Evolutionary conservation across 257 asterid species (phyloP), one percentile per base, ranked within the genome.

Genomic region (Nicotiana otophora): DNA sequence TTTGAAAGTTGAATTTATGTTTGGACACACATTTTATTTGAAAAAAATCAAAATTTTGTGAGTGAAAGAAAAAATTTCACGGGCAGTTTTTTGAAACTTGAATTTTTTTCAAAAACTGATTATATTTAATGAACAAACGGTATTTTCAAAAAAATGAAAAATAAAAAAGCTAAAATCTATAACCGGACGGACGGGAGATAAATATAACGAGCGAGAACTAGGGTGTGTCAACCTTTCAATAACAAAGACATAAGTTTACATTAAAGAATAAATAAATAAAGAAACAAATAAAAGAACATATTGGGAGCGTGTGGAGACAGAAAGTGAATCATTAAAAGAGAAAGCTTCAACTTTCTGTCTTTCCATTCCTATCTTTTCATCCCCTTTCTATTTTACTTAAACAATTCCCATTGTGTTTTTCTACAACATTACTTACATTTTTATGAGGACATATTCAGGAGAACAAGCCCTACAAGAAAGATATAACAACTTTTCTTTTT

Each of bases 231-330:
- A 16, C 30, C n/a, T 39, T 42, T 46, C 60, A 42, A 23, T 42
- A n/a, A 70, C 36, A 20, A 5, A 72, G 34, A 46, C 60, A n/a
- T 10, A 70, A 42, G 2, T 42, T 39, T 69, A 36, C 31, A 36
- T 70, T 70, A 19, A 70, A 28, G 20, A 16, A 7, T 77, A n/a
- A 77, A 28, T 15, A 20, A 33, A 20, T 10, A 72, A n/a, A 15
- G 1, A 30, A 42, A 17, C 10, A 60, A n/a, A 5, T 7, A 42
- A 61, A 79, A 42, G 33, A 10, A 30, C 8, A 36, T 10, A 81
- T 48, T 68, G 23, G 88, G 90, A 85, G 90, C 84, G 85, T 83
- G 80, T 84, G 84, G 87, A 76, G 83, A 84, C 86, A 65, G 34
- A 79, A 83, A 82, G 83, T 79, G 82, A 53, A 70, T 65, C 20